A percentile compares a stretch with the other conserved stretches of the same genome.
Conservation (phyloP, 441 rosid species). For the Viola pubescens region DNA sequence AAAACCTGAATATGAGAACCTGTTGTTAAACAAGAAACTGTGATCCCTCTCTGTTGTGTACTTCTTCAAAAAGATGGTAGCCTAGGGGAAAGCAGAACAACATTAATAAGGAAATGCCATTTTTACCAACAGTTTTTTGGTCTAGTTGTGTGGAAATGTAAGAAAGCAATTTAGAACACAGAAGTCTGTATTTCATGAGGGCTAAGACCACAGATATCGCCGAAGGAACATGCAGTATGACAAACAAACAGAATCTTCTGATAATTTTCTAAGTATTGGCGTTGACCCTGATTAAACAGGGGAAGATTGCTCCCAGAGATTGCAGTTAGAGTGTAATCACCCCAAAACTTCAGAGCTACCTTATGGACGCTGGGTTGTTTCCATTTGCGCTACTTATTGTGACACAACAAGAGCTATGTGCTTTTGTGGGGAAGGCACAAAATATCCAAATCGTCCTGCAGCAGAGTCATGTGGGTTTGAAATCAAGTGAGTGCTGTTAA, state of each 20-base stretch:
- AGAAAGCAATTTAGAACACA: too few relatives aligned
- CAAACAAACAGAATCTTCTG: too few relatives aligned
- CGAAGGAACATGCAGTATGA: too few relatives aligned
- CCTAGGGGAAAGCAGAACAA: neutral
- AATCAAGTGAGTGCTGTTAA: conserved; percentile 40
- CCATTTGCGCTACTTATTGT: conserved; percentile 77
- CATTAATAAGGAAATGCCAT: neutral
- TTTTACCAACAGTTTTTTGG: neutral
- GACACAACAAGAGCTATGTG: conserved; percentile 93
- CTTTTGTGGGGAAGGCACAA: conserved; percentile 97
- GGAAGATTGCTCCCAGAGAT: conserved; percentile 61
- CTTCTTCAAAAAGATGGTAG: neutral
- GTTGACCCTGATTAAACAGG: conserved; percentile 42
- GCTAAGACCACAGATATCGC: too few relatives aligned
- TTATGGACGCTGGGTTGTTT: conserved; percentile 87
- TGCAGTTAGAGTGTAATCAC: conserved; percentile 58
- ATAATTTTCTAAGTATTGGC: conserved; percentile 1
- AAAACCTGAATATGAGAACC: neutral
- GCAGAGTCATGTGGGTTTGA: conserved; percentile 90
- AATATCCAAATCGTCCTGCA: conserved; percentile 83
- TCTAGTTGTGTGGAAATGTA: too few relatives aligned
- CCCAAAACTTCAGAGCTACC: conserved; percentile 66
- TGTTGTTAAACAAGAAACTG: neutral
- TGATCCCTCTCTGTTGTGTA: neutral
- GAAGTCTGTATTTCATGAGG: too few relatives aligned